Percentiles rank a stretch among this genome's conserved stretches.
Evolutionary conservation across 2,329 filamentous ascomycete species (phyloP).

Genomic region (Tothia fuscella): DNA sequence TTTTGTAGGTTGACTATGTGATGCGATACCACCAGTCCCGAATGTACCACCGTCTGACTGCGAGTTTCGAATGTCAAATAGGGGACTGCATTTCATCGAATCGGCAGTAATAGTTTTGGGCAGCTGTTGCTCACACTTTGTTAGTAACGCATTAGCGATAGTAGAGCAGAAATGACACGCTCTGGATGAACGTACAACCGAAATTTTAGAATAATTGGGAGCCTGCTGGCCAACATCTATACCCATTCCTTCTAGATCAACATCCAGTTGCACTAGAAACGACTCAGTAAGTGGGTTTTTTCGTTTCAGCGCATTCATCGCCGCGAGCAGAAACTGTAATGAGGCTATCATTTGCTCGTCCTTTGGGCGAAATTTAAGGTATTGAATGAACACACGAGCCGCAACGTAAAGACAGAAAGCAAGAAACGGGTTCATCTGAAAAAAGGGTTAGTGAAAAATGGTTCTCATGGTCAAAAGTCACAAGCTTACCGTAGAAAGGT

Average conservation of each 20-base stretch:
- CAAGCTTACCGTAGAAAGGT: slow-evolving; percentile 61
- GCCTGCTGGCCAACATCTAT: slow-evolving; percentile 19
- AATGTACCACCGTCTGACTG: slow-evolving; percentile 18
- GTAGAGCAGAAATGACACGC: not conserved
- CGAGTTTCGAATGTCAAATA: slow-evolving; percentile 24
- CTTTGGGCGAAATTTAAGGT: slow-evolving; percentile 83
- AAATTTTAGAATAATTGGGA: not conserved
- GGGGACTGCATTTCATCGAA: slow-evolving; percentile 19
- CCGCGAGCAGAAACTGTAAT: slow-evolving; percentile 77
- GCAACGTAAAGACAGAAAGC: slow-evolving; percentile 96
- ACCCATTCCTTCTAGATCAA: slow-evolving; percentile 70
- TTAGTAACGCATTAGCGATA: slow-evolving; percentile 11
- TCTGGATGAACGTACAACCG: not conserved
- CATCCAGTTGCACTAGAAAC: slow-evolving; percentile 83
- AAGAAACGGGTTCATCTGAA: slow-evolving; percentile 86
- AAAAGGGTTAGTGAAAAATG: slow-evolving; percentile 14
- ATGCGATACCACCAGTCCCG: slow-evolving; percentile 13
- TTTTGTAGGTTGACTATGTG: slow-evolving; percentile 1
- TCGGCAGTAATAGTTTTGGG: slow-evolving; percentile 19
- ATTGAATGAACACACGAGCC: slow-evolving; percentile 88
- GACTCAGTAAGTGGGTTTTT: slow-evolving; percentile 89
- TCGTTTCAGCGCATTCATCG: slow-evolving; percentile 79
- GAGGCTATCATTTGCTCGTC: slow-evolving; percentile 69
- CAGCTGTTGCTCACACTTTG: slow-evolving; percentile 12
- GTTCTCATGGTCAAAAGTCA: not conserved